Base-by-base conservation (phyloP, 805 yeast genomes). In the Myxozyma monticola region DNA sequence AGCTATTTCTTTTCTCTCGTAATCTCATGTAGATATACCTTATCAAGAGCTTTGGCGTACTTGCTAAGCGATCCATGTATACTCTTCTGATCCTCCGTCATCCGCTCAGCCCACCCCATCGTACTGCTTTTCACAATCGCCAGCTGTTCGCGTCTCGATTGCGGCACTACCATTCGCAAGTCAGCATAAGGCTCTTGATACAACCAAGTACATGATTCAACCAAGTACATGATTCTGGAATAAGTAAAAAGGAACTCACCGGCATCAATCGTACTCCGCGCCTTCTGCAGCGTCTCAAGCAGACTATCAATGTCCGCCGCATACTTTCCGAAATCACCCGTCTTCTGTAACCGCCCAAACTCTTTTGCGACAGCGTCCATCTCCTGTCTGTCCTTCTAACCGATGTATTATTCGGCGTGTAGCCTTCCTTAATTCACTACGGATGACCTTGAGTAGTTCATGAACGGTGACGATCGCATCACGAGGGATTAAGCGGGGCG, bases 291-390 rank as follows among this genome's bases (percentile, higher is more conserved):
- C 3, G 45, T 44, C 4, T 36, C 51, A 33, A 72, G 42, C 4
- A 71, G 42, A 29, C 48, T 37, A 22, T 67, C 65, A 2, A 72
- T 63, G 21, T 65, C 66, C 3, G 49, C 60, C 5, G 67, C 49
- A 34, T 68, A 65, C 12, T 52, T 48, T 5, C 65, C 69, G 43
- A 71, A 57, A 4, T 68, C 51, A n/a, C 62, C 64, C 21, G 62
- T 59, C n/a, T 54, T 37, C 20, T 64, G 56, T 26, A 72, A 57
- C 22, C 62, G 57, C 14, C 42, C 51, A 7, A 69, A 61, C 49
- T 71, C 74, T 24, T 68, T 68, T 6, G 44, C 38, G 22, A 72
- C 55, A 2, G 56, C 36, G 17, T 66, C 68, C 68, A 65, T 65
- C 7, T 20, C 21, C n/a, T 34, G n/a, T n/a, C n/a, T n/a, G n/a